Percentiles rank a stretch among this genome's conserved stretches.
phyloP scores from a whole-genome alignment of 306 rosid genomes.

The Casuarina cunninghamiana region DNA sequence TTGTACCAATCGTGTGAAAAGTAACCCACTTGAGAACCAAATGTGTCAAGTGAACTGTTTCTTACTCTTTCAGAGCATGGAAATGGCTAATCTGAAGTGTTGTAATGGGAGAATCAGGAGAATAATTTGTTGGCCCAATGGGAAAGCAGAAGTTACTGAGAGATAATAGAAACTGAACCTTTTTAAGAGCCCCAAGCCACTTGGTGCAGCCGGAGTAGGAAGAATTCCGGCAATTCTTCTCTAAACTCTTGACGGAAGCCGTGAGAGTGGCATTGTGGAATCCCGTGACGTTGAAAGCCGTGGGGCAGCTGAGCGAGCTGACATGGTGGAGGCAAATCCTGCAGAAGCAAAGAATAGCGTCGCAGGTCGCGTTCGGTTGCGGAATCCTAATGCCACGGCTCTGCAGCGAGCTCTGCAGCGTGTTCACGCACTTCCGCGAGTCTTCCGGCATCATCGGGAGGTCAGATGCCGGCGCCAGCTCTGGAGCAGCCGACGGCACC shows the following conservation, averaged over 20 bases:
- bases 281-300: slow-evolving; percentile 69
- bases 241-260: slow-evolving; percentile 63
- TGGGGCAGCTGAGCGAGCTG: slow-evolving; percentile 71
- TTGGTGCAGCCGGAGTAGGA: slow-evolving; percentile 87
- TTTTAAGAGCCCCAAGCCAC: slow-evolving; percentile 77
- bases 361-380: slow-evolving; percentile 87
- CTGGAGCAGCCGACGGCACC: slow-evolving; percentile 28
- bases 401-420: slow-evolving; percentile 70
- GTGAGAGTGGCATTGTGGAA: slow-evolving; percentile 74
- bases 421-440: slow-evolving; percentile 89
- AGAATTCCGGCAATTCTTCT: slow-evolving; percentile 75
- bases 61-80: no score
- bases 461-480: slow-evolving; percentile 37
- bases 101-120: no score
- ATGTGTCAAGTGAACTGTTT: no score
- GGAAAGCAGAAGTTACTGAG: no score
- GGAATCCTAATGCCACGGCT: slow-evolving; percentile 72
- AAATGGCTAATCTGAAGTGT: no score
- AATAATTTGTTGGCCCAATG: no score
- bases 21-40: no score
- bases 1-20: no score
- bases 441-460: slow-evolving; percentile 96
- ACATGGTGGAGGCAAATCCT: slow-evolving; percentile 92
- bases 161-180: slow-evolving; percentile 39
- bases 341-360: slow-evolving; percentile 85